Conservation (phyloP, 1,284 basidiomycete species). For the Leccinum colubrinum region DNA sequence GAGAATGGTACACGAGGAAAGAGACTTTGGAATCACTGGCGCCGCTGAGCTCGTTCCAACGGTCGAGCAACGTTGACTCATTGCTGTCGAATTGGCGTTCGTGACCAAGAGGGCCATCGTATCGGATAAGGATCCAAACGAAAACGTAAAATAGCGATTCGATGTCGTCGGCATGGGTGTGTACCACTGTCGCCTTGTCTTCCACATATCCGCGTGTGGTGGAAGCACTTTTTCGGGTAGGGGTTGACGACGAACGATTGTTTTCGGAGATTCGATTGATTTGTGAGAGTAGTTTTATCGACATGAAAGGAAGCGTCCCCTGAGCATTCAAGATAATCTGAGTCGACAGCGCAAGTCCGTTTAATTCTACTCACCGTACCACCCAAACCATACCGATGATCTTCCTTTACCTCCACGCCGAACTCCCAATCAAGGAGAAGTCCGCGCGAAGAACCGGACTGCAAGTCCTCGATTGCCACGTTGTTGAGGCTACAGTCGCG, state of each 20-base stretch:
- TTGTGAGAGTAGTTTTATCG: neutral
- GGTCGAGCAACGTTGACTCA: neutral
- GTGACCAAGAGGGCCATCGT: neutral
- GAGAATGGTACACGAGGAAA: neutral
- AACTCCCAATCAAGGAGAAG: slow-evolving; percentile 4
- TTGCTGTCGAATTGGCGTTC: neutral
- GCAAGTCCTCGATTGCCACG: neutral
- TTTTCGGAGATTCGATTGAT: neutral
- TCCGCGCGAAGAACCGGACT: neutral
- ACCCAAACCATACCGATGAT: neutral
- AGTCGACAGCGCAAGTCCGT: neutral
- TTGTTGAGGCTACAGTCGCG: neutral
- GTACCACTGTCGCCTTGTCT: neutral
- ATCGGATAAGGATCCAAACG: neutral
- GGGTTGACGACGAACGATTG: neutral
- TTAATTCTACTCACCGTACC: neutral
- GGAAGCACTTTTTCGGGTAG: neutral
- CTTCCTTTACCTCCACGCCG: neutral
- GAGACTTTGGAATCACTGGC: neutral
- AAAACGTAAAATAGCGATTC: neutral
- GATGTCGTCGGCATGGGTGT: neutral
- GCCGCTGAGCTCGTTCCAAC: neutral
- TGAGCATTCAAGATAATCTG: neutral
- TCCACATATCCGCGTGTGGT: neutral
- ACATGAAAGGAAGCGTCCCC: slow-evolving; percentile 1